phyloP scores from a whole-genome alignment of 2,329 filamentous ascomycete species.

The Hymenoscyphus repandus region DNA sequence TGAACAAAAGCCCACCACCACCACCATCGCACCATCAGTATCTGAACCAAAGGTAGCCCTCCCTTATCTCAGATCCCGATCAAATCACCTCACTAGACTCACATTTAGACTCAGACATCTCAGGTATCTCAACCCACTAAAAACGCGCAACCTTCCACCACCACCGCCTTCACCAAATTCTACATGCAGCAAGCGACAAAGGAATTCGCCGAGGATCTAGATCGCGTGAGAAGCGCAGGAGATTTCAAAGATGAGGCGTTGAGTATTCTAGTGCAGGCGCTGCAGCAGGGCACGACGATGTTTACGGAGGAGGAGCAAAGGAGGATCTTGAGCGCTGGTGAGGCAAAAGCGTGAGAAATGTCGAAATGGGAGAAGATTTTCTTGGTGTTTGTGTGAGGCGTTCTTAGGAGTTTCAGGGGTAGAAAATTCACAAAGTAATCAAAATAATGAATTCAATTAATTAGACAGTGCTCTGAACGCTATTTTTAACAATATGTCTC shows the following conservation, averaged over 20 bases:
- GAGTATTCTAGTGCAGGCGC: constrained; percentile 58
- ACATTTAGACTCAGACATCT: no score
- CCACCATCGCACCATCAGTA: background rate
- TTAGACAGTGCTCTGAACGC: no score
- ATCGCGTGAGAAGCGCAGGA: constrained; percentile 61
- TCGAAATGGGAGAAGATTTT: background rate
- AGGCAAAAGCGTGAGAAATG: background rate
- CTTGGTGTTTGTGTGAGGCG: background rate
- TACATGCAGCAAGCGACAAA: constrained; percentile 65
- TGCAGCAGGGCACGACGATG: constrained; percentile 61
- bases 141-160: no score
- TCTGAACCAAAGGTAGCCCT: no score
- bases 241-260: constrained; percentile 66
- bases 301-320: constrained; percentile 52
- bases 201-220: constrained; percentile 70
- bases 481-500: background rate
- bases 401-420: background rate
- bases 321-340: constrained; percentile 18
- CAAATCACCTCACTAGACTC: no score
- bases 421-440: no score
- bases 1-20: no score
- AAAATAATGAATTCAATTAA: no score
- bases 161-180: constrained; percentile 50
- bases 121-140: no score
- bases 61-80: no score